Evolutionary conservation across 192 early-diverging fungal genomes (phyloP), one percentile per base, ranked within the genome.

Genomic region (Linnemannia zychae): DNA sequence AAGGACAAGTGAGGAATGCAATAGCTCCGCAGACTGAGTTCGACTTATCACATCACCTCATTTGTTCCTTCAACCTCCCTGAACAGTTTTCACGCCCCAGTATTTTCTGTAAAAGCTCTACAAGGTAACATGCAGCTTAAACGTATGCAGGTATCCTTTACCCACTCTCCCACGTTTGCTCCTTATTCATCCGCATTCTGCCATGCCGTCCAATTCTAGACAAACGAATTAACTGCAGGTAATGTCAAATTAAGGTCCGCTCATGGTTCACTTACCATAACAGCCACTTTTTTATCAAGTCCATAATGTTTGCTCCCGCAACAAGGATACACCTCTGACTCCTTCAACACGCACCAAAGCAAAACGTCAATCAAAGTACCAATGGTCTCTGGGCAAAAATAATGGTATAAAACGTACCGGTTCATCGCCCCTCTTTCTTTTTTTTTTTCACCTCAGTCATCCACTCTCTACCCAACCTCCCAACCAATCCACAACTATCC

Each of bases 191-290:
- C 57, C 57, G 28, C 57, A 28, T 31, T 28, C 57, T 63, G 28
- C 57, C 15, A 63, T n/a, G n/a, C n/a, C n/a, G n/a, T n/a, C n/a
- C n/a, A n/a, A n/a, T 28, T 63, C 57, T 63, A 63, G 57, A 63
- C 57, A 63, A 63, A 63, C 57, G 1, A 7, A 63, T 4, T 31
- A 15, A 31, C 57, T 12, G 12, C 22, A 63, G 2, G 11, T n/a
- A n/a, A n/a, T 31, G 11, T 31, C 22, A 11, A 16, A 31, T 11
- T 12, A 63, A 60, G 53, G 53, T 60, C 24, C 53, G 53, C n/a
- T 2, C 4, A 2, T 24, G 24, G 31, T 24, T 15, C 24, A 11
- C 57, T 12, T 12, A 11, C 11, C 13, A 16, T n/a, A 31, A 31
- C 0, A 3, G 57, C 57, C 15, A 16, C 28, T 12, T 31, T 24